Percentiles rank a stretch among this genome's conserved stretches.
Evolutionary conservation across 768 basidiomycete genomes (phyloP).

Genomic region (Rhodotorula kratochvilovae): DNA sequence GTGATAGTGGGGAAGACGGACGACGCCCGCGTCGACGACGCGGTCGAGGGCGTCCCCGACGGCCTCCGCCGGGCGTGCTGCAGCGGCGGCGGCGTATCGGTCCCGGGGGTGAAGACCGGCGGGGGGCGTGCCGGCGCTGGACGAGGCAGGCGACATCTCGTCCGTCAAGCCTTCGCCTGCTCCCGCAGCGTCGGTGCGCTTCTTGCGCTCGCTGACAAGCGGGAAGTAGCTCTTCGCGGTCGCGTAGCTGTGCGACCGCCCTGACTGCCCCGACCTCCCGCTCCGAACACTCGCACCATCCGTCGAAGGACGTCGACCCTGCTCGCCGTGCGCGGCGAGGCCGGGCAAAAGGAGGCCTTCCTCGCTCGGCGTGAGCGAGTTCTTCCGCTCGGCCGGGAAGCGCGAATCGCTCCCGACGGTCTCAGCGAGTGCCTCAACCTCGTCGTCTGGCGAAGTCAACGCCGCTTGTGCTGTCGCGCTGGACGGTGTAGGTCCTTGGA

Average conservation of each 20-base stretch:
- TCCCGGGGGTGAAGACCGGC: too few species aligned
- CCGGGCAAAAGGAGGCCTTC: neutral
- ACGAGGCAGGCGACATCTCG: too few species aligned
- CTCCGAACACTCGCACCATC: neutral
- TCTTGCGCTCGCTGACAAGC: neutral
- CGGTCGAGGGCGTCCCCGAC: neutral
- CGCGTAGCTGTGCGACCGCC: neutral
- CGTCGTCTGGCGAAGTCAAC: neutral
- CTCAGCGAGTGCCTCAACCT: neutral
- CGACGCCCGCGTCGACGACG: neutral
- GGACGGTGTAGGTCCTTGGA: neutral
- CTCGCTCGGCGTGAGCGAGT: neutral
- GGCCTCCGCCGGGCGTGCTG: neutral
- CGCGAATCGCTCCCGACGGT: neutral
- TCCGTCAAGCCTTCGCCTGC: too few species aligned
- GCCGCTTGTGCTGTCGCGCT: too few species aligned
- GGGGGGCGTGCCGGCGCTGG: too few species aligned
- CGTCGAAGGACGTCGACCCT: neutral
- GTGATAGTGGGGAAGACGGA: constrained; percentile 19
- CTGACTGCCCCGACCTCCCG: neutral
- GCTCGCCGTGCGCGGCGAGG: neutral
- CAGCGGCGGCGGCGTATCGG: neutral
- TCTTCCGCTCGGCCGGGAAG: neutral
- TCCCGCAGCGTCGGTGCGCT: neutral
- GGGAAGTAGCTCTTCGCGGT: constrained; percentile 19